Percentiles rank a stretch among this genome's conserved stretches.
These are phyloP conservation scores for Venturiaceae sp. DNA, from an alignment of 2,329 filamentous ascomycete species.

Conservation along the genomic window DNA sequence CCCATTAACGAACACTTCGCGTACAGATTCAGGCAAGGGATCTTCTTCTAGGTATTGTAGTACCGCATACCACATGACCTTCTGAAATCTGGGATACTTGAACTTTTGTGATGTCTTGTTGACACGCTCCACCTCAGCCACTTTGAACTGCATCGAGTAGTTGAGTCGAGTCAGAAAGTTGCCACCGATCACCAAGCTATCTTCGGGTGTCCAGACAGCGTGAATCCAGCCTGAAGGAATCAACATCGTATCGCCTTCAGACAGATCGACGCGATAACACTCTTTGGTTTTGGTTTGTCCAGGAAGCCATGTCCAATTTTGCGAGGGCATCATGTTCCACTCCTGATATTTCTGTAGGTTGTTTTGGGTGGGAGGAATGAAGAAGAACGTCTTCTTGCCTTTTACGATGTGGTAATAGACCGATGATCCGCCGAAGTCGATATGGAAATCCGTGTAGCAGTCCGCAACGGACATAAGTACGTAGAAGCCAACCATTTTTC, in stretches of 20 bases:
- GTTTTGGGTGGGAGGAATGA: constrained; percentile 59
- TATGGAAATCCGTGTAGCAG: constrained; percentile 63
- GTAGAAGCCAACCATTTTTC: constrained; percentile 56
- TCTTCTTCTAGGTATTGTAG: constrained; percentile 55
- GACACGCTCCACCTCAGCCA: constrained; percentile 56
- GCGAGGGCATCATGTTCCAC: constrained; percentile 58
- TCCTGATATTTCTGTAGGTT: constrained; percentile 62
- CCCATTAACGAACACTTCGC: constrained; percentile 45
- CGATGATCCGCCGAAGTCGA: constrained; percentile 62
- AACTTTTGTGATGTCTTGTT: constrained; percentile 58
- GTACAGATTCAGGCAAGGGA: constrained; percentile 48
- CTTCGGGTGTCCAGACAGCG: constrained; percentile 60
- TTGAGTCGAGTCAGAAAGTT: constrained; percentile 59
- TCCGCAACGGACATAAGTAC: constrained; percentile 63
- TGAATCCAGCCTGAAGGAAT: constrained; percentile 66
- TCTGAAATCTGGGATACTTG: constrained; percentile 59
- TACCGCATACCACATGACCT: constrained; percentile 59
- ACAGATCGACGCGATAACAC: constrained; percentile 56
- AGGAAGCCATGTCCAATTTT: constrained; percentile 56
- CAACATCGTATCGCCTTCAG: constrained; percentile 59
- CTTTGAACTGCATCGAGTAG: constrained; percentile 56
- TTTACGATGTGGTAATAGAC: constrained; percentile 63
- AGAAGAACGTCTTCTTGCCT: constrained; percentile 62
- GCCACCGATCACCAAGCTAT: constrained; percentile 61
- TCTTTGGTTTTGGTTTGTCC: constrained; percentile 56